A percentile compares a stretch with the other conserved stretches of the same genome.
These are phyloP conservation scores for Arachnomyces sp. DNA, from an alignment of 2,329 filamentous ascomycete species.

Conservation along the genomic window DNA sequence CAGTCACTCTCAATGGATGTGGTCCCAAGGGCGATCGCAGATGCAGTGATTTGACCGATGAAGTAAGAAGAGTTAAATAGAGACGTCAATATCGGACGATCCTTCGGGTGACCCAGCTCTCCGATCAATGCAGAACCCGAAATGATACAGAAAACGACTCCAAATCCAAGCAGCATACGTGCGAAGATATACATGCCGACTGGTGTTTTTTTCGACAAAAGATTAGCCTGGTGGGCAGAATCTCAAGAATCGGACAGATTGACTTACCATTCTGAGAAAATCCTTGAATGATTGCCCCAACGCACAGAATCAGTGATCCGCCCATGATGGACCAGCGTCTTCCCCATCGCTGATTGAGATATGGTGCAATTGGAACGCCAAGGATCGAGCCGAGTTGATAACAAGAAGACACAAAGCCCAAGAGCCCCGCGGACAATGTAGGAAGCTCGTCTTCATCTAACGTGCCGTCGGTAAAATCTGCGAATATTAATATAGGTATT, in stretches of 20 bases:
- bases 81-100: conserved; percentile 53
- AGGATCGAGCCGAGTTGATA: conserved; percentile 55
- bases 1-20: conserved; percentile 27
- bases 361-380: conserved; percentile 51
- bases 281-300: conserved; percentile 52
- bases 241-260: conserved; percentile 12
- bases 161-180: conserved; percentile 53
- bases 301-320: conserved; percentile 48
- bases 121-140: conserved; percentile 52
- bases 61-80: conserved; percentile 56
- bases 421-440: conserved; percentile 15
- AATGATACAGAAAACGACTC: conserved; percentile 55
- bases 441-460: conserved; percentile 14
- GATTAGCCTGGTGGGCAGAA: too few relatives aligned
- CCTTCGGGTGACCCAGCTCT: conserved; percentile 55
- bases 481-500: conserved; percentile 14
- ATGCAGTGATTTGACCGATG: conserved; percentile 43
- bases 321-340: conserved; percentile 51
- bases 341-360: conserved; percentile 49
- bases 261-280: conserved; percentile 41
- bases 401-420: conserved; percentile 51
- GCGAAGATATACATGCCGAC: conserved; percentile 55
- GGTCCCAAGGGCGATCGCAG: conserved; percentile 31
- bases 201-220: conserved; percentile 15
- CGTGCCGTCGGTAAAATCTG: conserved; percentile 15